Evolutionary conservation across 1,284 basidiomycete species (phyloP).

Genomic region (Cryptococcus jaspeensis): DNA sequence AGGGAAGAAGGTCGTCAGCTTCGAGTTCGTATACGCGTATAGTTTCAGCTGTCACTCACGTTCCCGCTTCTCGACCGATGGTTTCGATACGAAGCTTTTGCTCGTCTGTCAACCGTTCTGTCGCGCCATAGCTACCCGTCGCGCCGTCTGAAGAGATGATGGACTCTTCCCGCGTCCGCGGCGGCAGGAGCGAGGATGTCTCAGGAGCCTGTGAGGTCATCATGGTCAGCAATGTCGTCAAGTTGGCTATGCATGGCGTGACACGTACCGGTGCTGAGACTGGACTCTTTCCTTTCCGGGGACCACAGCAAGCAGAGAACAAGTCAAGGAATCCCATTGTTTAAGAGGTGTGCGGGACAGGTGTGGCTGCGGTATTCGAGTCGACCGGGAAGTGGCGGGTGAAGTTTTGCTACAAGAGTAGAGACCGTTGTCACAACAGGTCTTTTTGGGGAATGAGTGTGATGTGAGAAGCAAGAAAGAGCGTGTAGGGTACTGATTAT

Average conservation of each 20-base stretch:
- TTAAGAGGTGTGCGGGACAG: no score
- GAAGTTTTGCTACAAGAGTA: no score
- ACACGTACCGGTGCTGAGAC: background rate
- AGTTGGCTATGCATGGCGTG: background rate
- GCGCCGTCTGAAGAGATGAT: constrained; percentile 19
- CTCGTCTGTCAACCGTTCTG: constrained; percentile 20
- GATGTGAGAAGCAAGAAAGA: background rate
- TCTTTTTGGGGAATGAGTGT: no score
- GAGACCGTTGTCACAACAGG: no score
- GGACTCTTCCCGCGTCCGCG: constrained; percentile 13
- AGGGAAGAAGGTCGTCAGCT: background rate
- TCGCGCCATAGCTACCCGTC: constrained; percentile 11
- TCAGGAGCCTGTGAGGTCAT: constrained; percentile 3
- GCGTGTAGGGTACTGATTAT: background rate
- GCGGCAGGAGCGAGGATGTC: constrained; percentile 8
- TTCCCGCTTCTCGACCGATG: constrained; percentile 19
- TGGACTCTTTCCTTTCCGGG: background rate
- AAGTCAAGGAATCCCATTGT: background rate
- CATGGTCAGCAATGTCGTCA: no score
- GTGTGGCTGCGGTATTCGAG: no score
- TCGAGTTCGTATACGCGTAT: background rate
- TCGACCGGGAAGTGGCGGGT: no score
- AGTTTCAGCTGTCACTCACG: constrained; percentile 11
- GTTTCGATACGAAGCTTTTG: constrained; percentile 20
- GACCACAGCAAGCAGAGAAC: background rate